Evolutionary conservation across 2,329 filamentous ascomycete genomes (phyloP), one percentile per base, ranked within the genome.

Genomic region (Thielaviopsis musarum): DNA sequence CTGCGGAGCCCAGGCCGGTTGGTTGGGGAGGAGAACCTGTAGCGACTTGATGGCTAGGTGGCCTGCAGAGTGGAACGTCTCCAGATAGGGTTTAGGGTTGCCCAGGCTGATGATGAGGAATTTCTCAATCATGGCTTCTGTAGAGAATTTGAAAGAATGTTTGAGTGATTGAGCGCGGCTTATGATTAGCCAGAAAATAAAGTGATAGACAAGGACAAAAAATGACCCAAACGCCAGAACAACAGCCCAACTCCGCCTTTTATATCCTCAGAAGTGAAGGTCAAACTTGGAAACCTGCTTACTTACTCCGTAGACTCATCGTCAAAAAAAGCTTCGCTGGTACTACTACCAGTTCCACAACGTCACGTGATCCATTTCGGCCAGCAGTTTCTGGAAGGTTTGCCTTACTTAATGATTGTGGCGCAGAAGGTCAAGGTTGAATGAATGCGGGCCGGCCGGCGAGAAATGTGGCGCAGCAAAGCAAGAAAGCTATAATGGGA

Each of bases 21-120:
- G 74, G 2, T 64, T 62, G 4, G 72, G 65, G 15, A 68, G 65
- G 22, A 85, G 72, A 26, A 72, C 69, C 17, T 72, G 75, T 9
- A 91, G 72, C 2, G 78, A 74, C 58, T 79, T 74, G 64, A 95
- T 80, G 53, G 89, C 80, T 59, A 83, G 80, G 73, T 97, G 91
- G 12, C 91, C 93, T 15, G 90, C 89, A 24, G 84, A 91, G 72
- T 97, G 93, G 7, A 91, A 82, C 21, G 88, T 94, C 63, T 85
- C 78, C 64, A 81, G 79, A 70, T 91, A 91, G 1, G 82, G 74
- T 6, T 79, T 75, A 6, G 87, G 89, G 66, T 97, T 97, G 65
- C 93, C 93, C 63, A 98, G 79, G 63, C 88, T 93, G 73, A 90
- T 80, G 66, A 97, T 77, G 60, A 97, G 81, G 65, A 95, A 81